A percentile compares a stretch with the other conserved stretches of the same genome.
phyloP scores from a whole-genome alignment of 805 yeast genomes.

The Candida easanensis region DNA sequence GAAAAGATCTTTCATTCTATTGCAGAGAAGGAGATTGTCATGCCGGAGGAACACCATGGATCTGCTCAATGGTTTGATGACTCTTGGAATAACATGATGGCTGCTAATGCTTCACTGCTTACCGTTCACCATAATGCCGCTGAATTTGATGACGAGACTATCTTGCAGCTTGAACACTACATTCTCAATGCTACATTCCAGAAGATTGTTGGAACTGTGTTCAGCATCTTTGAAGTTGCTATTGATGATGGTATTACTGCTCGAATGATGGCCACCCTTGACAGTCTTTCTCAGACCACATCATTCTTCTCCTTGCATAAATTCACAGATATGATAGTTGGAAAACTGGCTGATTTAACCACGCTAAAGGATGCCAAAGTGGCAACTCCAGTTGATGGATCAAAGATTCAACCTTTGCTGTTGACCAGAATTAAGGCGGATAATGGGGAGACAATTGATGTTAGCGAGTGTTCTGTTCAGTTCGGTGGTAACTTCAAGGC shows the following conservation, averaged over 20 bases:
- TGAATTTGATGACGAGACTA: slow-evolving; percentile 23
- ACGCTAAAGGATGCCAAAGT: slow-evolving; percentile 40
- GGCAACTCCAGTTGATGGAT: slow-evolving; percentile 1
- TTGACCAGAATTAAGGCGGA: slow-evolving; percentile 27
- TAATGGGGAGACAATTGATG: slow-evolving; percentile 46
- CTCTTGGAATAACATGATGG: slow-evolving; percentile 69
- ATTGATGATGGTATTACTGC: slow-evolving; percentile 87
- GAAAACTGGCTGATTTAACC: slow-evolving; percentile 64
- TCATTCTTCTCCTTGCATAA: slow-evolving; percentile 53
- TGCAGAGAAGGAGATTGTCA: slow-evolving; percentile 81
- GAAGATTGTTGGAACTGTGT: slow-evolving; percentile 65
- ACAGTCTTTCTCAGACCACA: slow-evolving; percentile 79
- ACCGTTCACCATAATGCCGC: slow-evolving; percentile 25
- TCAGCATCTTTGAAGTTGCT: slow-evolving; percentile 82
- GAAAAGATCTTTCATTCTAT: slow-evolving; percentile 79
- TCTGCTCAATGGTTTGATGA: slow-evolving; percentile 92
- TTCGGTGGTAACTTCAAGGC: slow-evolving; percentile 92
- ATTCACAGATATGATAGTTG: slow-evolving; percentile 65
- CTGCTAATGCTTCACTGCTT: slow-evolving; percentile 35
- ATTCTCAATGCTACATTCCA: slow-evolving; percentile 65
- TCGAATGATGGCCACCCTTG: slow-evolving; percentile 83
- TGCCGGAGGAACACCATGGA: slow-evolving; percentile 97
- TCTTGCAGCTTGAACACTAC: slow-evolving; percentile 64
- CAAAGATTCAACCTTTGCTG: slow-evolving; percentile 13
- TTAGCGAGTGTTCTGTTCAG: slow-evolving; percentile 76